Evolutionary conservation across 352 stramenopile genomes (phyloP).

Genomic region (Globisporangium echinulatum): DNA sequence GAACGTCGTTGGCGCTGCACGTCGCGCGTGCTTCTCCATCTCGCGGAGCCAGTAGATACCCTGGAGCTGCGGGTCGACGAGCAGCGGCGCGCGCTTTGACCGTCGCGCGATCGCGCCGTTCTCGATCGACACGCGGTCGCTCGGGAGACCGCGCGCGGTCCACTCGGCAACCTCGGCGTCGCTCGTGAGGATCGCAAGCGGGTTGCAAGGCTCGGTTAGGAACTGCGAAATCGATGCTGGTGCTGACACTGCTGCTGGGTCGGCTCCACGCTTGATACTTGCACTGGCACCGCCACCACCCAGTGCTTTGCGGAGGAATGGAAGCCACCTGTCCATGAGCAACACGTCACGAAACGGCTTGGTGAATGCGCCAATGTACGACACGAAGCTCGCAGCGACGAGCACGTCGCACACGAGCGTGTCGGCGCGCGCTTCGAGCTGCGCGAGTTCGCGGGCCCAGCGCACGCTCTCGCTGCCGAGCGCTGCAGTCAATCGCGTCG

Average conservation of each 20-base stretch:
- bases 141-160: conserved; percentile 80
- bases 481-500: conserved; percentile 86
- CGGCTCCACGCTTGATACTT: conserved; percentile 11
- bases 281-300: conserved; percentile 11
- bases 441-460: conserved; percentile 82
- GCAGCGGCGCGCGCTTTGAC: conserved; percentile 77
- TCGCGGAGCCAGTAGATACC: conserved; percentile 85
- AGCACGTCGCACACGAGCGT: conserved; percentile 89
- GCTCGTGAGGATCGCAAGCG: conserved; percentile 64
- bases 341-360: conserved; percentile 89
- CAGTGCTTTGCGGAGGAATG: conserved; percentile 72
- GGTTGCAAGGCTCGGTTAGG: conserved; percentile 38
- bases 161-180: conserved; percentile 82
- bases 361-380: conserved; percentile 92
- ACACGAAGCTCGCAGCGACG: conserved; percentile 89
- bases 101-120: conserved; percentile 86
- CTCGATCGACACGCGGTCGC: conserved; percentile 86
- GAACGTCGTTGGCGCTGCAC: conserved; percentile 32
- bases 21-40: conserved; percentile 68
- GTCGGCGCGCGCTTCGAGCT: conserved; percentile 64
- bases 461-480: conserved; percentile 91
- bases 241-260: background rate
- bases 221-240: conserved; percentile 8
- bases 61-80: conserved; percentile 90
- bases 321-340: conserved; percentile 80